These are phyloP conservation scores for Trypanosoma lewisi DNA, from an alignment of 208 protist species.

Conservation along the genomic window DNA sequence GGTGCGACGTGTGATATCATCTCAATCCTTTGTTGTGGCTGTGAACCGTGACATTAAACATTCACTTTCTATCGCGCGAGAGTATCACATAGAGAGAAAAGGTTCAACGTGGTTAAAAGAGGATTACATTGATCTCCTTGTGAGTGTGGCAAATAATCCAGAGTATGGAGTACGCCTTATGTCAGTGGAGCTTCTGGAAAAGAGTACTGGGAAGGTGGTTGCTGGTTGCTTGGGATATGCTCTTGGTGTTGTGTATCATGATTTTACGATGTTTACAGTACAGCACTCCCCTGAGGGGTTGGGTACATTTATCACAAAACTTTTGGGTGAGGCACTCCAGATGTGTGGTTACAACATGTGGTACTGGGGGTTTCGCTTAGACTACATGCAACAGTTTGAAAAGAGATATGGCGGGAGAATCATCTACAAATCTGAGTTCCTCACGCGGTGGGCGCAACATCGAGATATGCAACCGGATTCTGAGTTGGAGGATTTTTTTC, in stretches of 20 bases:
- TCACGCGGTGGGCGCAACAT: constrained; percentile 37
- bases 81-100: constrained; percentile 37
- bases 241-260: constrained; percentile 62
- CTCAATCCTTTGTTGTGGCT: constrained; percentile 34
- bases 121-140: constrained; percentile 21
- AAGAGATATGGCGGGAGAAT: constrained; percentile 42
- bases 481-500: constrained; percentile 40
- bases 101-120: constrained; percentile 41
- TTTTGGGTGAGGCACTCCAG: constrained; percentile 71
- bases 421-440: constrained; percentile 39
- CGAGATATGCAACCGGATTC: constrained; percentile 34
- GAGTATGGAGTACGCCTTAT: constrained; percentile 26
- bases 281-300: constrained; percentile 25
- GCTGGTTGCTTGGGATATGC: constrained; percentile 66
- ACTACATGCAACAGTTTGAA: constrained; percentile 69
- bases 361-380: constrained; percentile 71
- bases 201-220: constrained; percentile 28
- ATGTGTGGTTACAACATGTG: constrained; percentile 72
- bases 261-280: constrained; percentile 81
- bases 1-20: constrained; percentile 38
- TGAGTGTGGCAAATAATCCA: constrained; percentile 23
- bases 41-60: constrained; percentile 43
- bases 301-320: constrained; percentile 61
- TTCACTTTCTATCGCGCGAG: constrained; percentile 30
- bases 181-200: constrained; percentile 53